Evolutionary conservation across 2,329 filamentous ascomycete species (phyloP).

Genomic region (Microthyrium microscopicum): DNA sequence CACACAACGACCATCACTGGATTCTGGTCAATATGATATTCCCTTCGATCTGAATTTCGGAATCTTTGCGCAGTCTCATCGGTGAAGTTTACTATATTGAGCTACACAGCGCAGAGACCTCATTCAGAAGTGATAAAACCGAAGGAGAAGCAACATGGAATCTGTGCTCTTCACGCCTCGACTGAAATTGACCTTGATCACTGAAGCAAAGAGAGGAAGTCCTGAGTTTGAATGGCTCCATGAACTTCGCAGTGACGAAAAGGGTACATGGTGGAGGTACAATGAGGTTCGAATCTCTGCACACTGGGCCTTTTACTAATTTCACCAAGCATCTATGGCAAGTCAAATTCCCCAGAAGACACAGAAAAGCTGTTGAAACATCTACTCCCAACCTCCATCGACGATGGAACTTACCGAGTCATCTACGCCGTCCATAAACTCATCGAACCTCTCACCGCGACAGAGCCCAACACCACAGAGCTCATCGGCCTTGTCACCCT

Average conservation of each 20-base stretch:
- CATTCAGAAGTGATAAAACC: too few species aligned
- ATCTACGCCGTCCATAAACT: slow-evolving; percentile 16
- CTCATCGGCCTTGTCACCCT: slow-evolving; percentile 16
- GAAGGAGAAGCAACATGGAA: slow-evolving; percentile 14
- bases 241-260: slow-evolving; percentile 16
- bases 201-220: slow-evolving; percentile 15
- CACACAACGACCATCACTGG: too few species aligned
- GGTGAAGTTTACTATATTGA: too few species aligned
- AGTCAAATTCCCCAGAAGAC: slow-evolving; percentile 15
- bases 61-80: too few species aligned
- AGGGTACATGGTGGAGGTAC: slow-evolving; percentile 18
- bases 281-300: slow-evolving; percentile 1
- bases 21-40: too few species aligned
- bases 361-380: slow-evolving; percentile 13
- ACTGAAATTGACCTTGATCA: slow-evolving; percentile 17
- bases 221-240: slow-evolving; percentile 20
- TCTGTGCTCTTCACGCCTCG: slow-evolving; percentile 14
- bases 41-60: too few species aligned
- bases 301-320: slow-evolving; percentile 4
- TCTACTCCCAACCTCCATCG: slow-evolving; percentile 10
- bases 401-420: slow-evolving; percentile 12
- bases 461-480: slow-evolving; percentile 4
- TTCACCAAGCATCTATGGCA: slow-evolving; percentile 12
- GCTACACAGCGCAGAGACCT: too few species aligned
- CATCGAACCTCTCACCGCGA: slow-evolving; percentile 7